Evolutionary conservation across 305 asterid species (phyloP), one percentile per base, ranked within the genome.

Genomic region (Salvia sclarea): DNA sequence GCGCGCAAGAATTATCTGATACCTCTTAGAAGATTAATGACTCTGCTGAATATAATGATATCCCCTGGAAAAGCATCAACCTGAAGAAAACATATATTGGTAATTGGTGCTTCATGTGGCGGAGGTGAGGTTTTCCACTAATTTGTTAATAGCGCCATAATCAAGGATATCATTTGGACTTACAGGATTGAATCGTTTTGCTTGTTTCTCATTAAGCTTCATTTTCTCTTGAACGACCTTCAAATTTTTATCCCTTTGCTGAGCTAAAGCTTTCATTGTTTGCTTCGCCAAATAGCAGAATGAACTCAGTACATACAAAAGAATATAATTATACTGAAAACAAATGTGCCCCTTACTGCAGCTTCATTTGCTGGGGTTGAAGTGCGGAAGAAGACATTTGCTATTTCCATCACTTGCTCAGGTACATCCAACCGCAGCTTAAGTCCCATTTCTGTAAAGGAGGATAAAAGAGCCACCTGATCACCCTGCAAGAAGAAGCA

Each of bases 61-160:
- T 94, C 99, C 65, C 99, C 96, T n/a, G 99, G 99, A 78, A 94
- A 94, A 80, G 99, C 99, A 85, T 94, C 98, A 69, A 94, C 90
- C 99, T 94, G 89, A 71, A 75, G 55, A 78, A 58, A 53, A 63
- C 35, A 50, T 17, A 22, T 8, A 13, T 43, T 8, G 7, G 52
- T 41, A n/a, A n/a, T 16, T 58, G 8, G 16, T 57, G 13, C 17
- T 33, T 31, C 38, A 25, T 21, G 8, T 6, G 53, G 33, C 24
- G 41, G 16, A 8, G 10, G 61, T 20, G 10, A 24, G 50, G 11
- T 57, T 49, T 37, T 28, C 24, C 49, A 43, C 64, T 59, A 24
- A 68, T 56, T 64, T 55, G 58, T 22, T 55, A 53, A 62, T 18
- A 41, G 41, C 44, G 66, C 48, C 24, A 67, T 25, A 63, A 18